Evolutionary conservation across 345 rosid genomes (phyloP).

Genomic region (Clarkia xantiana): DNA sequence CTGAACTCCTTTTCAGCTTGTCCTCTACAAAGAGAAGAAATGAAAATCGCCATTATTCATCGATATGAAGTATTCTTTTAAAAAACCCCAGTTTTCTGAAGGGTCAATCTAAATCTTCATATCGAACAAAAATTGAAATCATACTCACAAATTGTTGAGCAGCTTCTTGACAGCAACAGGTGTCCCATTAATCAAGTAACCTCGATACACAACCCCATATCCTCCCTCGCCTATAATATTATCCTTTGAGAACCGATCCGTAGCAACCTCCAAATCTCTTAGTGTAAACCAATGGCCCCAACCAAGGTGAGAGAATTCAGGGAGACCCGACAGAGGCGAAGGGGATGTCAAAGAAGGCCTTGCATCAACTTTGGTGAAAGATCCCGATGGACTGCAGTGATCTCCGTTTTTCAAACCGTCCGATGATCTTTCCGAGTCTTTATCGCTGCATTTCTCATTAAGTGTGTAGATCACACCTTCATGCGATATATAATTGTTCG

Average conservation of each 20-base stretch:
- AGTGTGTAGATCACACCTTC: constrained; percentile 24
- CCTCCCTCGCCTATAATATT: constrained; percentile 95
- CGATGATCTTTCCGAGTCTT: constrained; percentile 47
- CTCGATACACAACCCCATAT: constrained; percentile 85
- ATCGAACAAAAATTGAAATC: neutral
- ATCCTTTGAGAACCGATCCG: constrained; percentile 61
- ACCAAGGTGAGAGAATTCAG: constrained; percentile 76
- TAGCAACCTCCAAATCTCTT: constrained; percentile 73
- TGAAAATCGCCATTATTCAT: neutral
- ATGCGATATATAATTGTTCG: constrained; percentile 20
- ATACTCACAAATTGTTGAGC: constrained; percentile 81
- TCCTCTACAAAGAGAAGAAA: constrained; percentile 34
- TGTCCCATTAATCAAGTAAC: constrained; percentile 51
- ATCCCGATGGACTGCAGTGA: constrained; percentile 45
- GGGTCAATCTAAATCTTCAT: neutral
- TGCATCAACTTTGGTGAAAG: constrained; percentile 39
- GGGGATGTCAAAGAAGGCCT: constrained; percentile 45
- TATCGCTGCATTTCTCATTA: constrained; percentile 40
- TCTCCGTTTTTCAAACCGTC: constrained; percentile 41
- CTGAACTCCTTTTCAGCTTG: constrained; percentile 96
- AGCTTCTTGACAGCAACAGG: constrained; percentile 92
- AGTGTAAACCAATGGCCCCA: constrained; percentile 99
- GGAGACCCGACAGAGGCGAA: constrained; percentile 72
- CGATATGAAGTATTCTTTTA: too few species aligned
- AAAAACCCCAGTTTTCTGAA: too few species aligned